Evolutionary conservation across 2,329 filamentous ascomycete genomes (phyloP), one percentile per base, ranked within the genome.

Genomic region (Alternaria triticimaculans): DNA sequence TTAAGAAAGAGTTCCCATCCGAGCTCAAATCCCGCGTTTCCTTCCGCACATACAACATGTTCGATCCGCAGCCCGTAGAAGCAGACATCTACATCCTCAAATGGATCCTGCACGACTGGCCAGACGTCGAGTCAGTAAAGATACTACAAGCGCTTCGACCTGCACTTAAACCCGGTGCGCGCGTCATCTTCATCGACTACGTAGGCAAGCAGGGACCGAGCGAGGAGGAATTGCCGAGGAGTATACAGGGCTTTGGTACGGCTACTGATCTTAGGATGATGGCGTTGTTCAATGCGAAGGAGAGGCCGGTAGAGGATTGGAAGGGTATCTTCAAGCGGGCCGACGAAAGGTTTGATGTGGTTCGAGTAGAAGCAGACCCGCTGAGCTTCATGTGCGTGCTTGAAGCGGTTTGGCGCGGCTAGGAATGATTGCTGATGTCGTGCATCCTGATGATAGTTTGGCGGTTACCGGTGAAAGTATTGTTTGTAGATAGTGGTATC

Each of bases 31-130:
- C 64, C 15, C 76, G 77, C 50, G 72, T 80, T 44, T 70, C 66
- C 7, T 82, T 82, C 63, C 79, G 82, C 64, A 79, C 79, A 4
- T 87, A 90, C 71, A 85, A 89, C 69, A 88, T 90, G 72, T 88
- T 89, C 73, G 80, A 81, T 6, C 82, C 84, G 55, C 88, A 90
- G 74, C 82, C 84, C 0, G 80, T 86, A 14, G 78, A 83, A 51
- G 88, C 76, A n/a, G 75, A 76, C 58, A 72, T 88, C 18, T 90
- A 89, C 77, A 68, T 86, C 68, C 84, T 89, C 75, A 85, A 87
- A 51, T 85, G 84, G 82, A 88, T 90, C 65, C 76, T 90, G 8
- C 87, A 90, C 73, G 88, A 90, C 77, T 88, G 87, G 79, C 84
- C 87, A 0, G 87, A 87, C 14, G 82, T 82, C 86, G 72, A 77